A percentile compares a stretch with the other conserved stretches of the same genome.
These are phyloP conservation scores for Babesia bigemina DNA, from an alignment of 169 alveolate species.

Conservation along the genomic window DNA sequence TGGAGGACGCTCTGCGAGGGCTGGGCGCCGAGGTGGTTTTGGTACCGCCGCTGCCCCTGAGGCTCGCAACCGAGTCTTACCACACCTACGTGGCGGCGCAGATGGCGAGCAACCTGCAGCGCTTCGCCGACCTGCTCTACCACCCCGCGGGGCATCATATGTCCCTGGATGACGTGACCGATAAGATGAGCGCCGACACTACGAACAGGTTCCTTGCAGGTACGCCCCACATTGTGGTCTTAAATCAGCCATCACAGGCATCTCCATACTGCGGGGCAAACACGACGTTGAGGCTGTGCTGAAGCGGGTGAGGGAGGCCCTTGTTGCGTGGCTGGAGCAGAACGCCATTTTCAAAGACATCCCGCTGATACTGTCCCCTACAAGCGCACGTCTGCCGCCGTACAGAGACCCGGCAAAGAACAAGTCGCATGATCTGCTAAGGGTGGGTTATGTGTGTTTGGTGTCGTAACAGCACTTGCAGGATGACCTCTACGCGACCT, in stretches of 20 bases:
- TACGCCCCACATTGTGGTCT: background rate
- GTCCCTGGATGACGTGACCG: background rate
- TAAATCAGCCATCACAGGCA: background rate
- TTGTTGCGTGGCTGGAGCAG: conserved; percentile 31
- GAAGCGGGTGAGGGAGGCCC: conserved; percentile 1
- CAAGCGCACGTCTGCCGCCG: conserved; percentile 39
- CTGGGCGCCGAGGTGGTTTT: conserved; percentile 44
- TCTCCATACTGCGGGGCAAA: conserved; percentile 6
- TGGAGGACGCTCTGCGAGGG: conserved; percentile 8
- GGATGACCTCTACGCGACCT: conserved; percentile 42
- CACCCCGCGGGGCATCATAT: conserved; percentile 5
- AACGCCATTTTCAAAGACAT: conserved; percentile 36
- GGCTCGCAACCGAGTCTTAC: conserved; percentile 3
- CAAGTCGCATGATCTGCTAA: background rate
- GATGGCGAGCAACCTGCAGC: conserved; percentile 44
- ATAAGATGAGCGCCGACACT: conserved; percentile 10
- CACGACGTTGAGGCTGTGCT: conserved; percentile 23
- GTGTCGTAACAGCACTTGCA: background rate
- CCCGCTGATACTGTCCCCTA: conserved; percentile 31
- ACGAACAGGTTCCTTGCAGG: conserved; percentile 15
- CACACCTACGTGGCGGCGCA: conserved; percentile 52
- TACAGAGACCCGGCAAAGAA: background rate
- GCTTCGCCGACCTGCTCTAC: conserved; percentile 47
- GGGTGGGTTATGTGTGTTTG: background rate
- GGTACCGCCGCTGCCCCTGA: conserved; percentile 27